These are phyloP conservation scores for Hordeum marinum DNA, from an alignment of 176 grass and related monocot genomes.

Conservation along the genomic window DNA sequence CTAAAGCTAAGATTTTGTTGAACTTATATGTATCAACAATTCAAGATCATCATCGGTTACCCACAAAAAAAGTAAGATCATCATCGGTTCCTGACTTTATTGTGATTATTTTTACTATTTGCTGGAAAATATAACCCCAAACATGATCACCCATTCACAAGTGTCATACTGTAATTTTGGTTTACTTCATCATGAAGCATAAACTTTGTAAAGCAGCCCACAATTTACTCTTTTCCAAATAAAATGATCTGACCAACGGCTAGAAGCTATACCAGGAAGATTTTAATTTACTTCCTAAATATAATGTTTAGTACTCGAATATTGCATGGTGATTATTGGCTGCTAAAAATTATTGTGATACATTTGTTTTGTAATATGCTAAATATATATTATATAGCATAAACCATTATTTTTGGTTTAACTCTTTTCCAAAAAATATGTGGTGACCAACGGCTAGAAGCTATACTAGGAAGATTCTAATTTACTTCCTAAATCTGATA, in stretches of 20 bases:
- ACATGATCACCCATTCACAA: background rate
- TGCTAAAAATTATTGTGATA: background rate
- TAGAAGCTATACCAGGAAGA: background rate
- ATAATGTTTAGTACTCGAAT: background rate
- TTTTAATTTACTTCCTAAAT: background rate
- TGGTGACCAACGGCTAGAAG: background rate
- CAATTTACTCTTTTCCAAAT: background rate
- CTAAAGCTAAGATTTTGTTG: no score
- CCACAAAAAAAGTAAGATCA: no score
- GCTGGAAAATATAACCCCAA: background rate
- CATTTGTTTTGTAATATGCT: background rate
- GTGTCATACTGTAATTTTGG: background rate
- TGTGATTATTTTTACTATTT: background rate
- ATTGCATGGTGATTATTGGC: no score
- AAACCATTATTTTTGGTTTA: background rate
- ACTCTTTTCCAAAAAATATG: background rate
- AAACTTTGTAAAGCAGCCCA: background rate
- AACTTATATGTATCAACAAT: no score
- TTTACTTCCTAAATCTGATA: background rate
- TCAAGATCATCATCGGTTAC: no score
- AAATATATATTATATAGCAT: background rate
- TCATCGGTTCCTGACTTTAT: background rate
- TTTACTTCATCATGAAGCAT: background rate
- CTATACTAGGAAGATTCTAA: background rate
- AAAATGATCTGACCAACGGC: background rate